Percentiles rank a stretch among this genome's conserved stretches.
Evolutionary conservation across 192 early-diverging fungal species (phyloP).

Genomic region (Pilaira anomala): DNA sequence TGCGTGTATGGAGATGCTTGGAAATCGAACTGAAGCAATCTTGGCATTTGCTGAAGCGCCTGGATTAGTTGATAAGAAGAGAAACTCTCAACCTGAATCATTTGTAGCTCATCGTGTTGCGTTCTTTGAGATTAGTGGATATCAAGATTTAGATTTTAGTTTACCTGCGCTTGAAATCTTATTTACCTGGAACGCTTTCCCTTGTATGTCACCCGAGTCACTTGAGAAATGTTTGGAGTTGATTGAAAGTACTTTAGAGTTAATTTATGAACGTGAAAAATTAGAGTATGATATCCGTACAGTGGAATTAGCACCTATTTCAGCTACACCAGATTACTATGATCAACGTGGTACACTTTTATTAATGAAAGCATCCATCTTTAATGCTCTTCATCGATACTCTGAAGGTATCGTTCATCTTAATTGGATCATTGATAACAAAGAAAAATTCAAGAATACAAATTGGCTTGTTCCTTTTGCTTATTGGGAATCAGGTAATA

Average conservation of each 20-base stretch:
- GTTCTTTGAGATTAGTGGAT: constrained; percentile 43
- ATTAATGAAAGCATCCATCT: constrained; percentile 48
- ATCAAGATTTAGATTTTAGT: constrained; percentile 41
- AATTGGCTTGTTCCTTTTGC: constrained; percentile 55
- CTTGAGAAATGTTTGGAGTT: constrained; percentile 32
- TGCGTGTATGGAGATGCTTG: constrained; percentile 49
- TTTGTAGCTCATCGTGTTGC: constrained; percentile 49
- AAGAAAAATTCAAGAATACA: constrained; percentile 36
- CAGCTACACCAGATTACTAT: constrained; percentile 37
- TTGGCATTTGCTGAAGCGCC: constrained; percentile 56
- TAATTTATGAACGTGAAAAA: constrained; percentile 37
- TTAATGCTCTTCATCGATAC: constrained; percentile 41
- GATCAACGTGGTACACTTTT: constrained; percentile 47
- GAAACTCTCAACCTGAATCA: constrained; percentile 49
- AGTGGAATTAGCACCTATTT: constrained; percentile 29
- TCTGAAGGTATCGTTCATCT: constrained; percentile 43
- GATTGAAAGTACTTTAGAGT: constrained; percentile 29
- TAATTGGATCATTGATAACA: constrained; percentile 51
- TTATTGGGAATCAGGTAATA: constrained; percentile 54
- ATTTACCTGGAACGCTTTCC: constrained; percentile 50
- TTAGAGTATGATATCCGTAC: constrained; percentile 38
- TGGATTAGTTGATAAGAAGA: constrained; percentile 40
- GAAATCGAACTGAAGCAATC: constrained; percentile 73
- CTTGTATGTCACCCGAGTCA: constrained; percentile 40
- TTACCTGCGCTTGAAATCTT: constrained; percentile 49